Conservation (phyloP, 257 asterid genomes). For the Buddleja alternifolia region DNA sequence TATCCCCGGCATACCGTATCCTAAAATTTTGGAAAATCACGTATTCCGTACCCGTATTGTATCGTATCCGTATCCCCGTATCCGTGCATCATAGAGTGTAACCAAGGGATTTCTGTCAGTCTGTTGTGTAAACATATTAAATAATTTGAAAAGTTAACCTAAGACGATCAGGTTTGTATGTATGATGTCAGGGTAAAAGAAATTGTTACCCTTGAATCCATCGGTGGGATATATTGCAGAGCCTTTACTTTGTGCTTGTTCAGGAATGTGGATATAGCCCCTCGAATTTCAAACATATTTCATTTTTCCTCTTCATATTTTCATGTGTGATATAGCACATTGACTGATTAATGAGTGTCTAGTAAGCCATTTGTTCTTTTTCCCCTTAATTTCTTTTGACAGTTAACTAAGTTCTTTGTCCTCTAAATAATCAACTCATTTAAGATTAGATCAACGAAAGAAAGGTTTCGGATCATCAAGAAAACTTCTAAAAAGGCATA, state of each 20-base stretch:
- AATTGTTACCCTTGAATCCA: not conserved
- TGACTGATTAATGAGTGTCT: constrained; percentile 4
- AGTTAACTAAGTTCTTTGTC: not conserved
- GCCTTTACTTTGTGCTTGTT: not conserved
- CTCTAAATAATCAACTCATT: not conserved
- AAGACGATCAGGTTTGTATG: constrained; percentile 2
- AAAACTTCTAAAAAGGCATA: not conserved
- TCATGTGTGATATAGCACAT: not conserved
- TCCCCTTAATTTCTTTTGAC: not conserved
- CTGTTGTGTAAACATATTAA: constrained; percentile 3
- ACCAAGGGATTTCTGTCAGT: constrained; percentile 1
- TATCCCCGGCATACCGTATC: too few species aligned
- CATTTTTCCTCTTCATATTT: not conserved
- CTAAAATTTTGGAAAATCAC: too few species aligned
- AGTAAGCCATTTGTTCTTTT: not conserved
- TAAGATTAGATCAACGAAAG: not conserved
- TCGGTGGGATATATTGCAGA: not conserved
- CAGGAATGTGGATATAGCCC: not conserved
- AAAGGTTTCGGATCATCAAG: not conserved
- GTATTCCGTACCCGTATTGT: too few species aligned
- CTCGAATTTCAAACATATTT: not conserved
- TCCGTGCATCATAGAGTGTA: too few species aligned
- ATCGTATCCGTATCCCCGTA: too few species aligned
- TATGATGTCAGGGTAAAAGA: not conserved
- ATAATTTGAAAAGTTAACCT: not conserved